Evolutionary conservation across 441 rosid genomes (phyloP), one percentile per base, ranked within the genome.

Genomic region (Euphorbia schlechtendalii): DNA sequence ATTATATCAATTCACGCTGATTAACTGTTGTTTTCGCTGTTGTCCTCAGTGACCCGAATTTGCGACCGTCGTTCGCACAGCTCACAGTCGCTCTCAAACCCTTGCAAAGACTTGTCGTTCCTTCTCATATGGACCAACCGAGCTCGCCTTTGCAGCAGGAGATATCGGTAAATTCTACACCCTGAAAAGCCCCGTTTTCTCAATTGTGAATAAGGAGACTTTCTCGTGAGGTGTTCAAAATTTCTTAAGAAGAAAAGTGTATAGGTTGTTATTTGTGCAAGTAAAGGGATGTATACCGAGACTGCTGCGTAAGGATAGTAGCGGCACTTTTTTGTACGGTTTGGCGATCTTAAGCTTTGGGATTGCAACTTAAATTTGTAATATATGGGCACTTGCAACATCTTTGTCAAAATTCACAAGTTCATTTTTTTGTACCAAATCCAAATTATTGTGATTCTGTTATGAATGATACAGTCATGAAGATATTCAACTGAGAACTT

Each of bases 61-160:
- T 81, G 80, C 83, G 99, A 1, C 98, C 98, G 1, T 91, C 99
- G 3, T 94, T 94, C 76, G 84, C 87, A 17, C 83, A 94, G 69
- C 85, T 94, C 22, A 46, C 89, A 0, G 88, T 71, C 70, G 94
- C 90, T 36, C 81, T 94, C 70, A 85, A 81, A 74, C 84, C 96
- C 24, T 80, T 94, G 81, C 93, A 87, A 68, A 73, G 85, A 75
- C 98, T 94, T 22, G 84, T 64, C 25, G 76, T 74, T 62, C 89
- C 93, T 13, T 70, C 86, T 21, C 78, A 82, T 41, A 32, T 65
- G 58, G 89, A 84, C 72, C 86, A 81, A 73, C 76, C 77, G 10
- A 81, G 69, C 75, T 67, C 78, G 4, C 73, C 79, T 54, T 72
- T 80, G 62, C 84, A 66, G 18, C 84, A 72, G 52, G 85, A 81